Evolutionary conservation across 129 eudicot species (phyloP), one percentile per base, ranked within the genome.

Genomic region (Cynara cardunculus): DNA sequence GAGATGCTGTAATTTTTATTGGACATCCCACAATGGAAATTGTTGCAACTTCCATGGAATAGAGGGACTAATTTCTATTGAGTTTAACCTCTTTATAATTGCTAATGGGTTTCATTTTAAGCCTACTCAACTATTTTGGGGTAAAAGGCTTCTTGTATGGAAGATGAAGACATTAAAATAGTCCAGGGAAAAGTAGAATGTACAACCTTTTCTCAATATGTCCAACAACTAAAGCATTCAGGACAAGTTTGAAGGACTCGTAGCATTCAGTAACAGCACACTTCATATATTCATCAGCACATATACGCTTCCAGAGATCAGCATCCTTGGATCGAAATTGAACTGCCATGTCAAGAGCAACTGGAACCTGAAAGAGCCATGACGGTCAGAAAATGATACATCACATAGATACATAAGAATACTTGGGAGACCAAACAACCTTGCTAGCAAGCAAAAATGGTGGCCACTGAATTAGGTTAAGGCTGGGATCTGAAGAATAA

Each of bases 211-310:
- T 96, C 89, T 96, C 99, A 49, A 95, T 88, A 79, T 89, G 96
- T 80, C 98, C 95, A 86, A 85, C 88, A 61, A 93, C 88, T 83
- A 96, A 66, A 82, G 89, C 83, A 88, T 96, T 96, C 72, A 96
- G 78, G 75, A 96, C 87, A 85, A 89, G 95, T 81, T 92, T 96
- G 79, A 96, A 96, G 83, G 97, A 92, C 74, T 96, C 99, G n/a
- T 96, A 96, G 88, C 98, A 96, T 88, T 96, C 99, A 74, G 88
- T 88, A 69, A 96, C 99, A 83, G 98, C 98, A 87, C 98, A 96
- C 84, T 93, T 93, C 96, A 91, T 89, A 65, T 92, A 92, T 69
- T 96, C 98, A 88, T 96, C 99, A 18, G 97, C 92, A 88, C 95
- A 92, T 84, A 96, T 93, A 28, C 98, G 98, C 86, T 85, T 96